Base-by-base conservation (phyloP, 2,329 filamentous ascomycete genomes). In the Sporothrix phasma region DNA sequence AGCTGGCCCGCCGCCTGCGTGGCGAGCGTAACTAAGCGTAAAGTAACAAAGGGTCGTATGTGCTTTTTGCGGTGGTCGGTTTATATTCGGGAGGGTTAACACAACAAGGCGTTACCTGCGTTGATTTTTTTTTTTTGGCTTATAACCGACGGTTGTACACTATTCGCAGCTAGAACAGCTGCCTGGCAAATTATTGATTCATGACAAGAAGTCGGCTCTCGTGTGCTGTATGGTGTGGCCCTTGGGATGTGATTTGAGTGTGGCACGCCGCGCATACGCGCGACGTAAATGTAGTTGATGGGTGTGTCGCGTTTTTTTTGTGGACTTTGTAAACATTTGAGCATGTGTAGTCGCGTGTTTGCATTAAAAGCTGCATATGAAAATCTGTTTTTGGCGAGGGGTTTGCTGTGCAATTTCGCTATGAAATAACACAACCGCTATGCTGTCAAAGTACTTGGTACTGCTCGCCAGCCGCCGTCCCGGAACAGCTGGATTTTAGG, bases 1-100 rank as follows among this genome's bases (percentile, higher is more conserved):
- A 97, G 81, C 87, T 97, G 60, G 92, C 93, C 74, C 89, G 94
- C 72, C 90, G 94, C 74, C 90, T 99, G 75, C 90, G 94, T 74
- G 94, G 94, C 71, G 92, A 94, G 83, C 88, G 90, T 78, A 92
- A 90, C 83, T 93, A 86, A 85, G 78, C 67, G n/a, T n/a, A n/a
- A n/a, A n/a, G n/a, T 66, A 58, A 43, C 53, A n/a, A 31, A 67
- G 6, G 1, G 17, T n/a, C 3, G 17, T 26, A 29, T 75, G 17
- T 73, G 74, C 72, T n/a, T 74, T 73, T 73, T 71, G 74, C 76
- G 75, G 76, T 69, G 74, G 74, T 68, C 70, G 72, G 72, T 72
- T 70, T 66, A 66, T 65, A 67, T 58, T 62, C 59, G 63, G 65
- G 31, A 76, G 75, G 75, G 72, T 64, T 78, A 77, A 78, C 77